A percentile compares a stretch with the other conserved stretches of the same genome.
Evolutionary conservation across 1,284 basidiomycete species (phyloP).

Genomic region (Tilletia indica): DNA sequence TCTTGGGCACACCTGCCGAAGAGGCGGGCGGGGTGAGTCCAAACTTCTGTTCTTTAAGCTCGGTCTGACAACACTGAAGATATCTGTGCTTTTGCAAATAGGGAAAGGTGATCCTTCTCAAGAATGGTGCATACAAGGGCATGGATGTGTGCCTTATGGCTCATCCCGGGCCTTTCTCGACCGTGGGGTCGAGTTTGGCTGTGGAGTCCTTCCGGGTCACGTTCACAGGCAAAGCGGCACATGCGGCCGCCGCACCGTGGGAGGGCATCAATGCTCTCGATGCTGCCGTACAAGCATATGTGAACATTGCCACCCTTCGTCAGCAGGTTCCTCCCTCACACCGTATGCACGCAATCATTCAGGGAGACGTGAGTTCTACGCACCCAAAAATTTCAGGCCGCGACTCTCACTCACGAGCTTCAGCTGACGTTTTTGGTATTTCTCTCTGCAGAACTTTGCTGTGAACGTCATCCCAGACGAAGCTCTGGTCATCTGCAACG

Average conservation of each 20-base stretch:
- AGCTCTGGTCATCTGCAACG: conserved; percentile 68
- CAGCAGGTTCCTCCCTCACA: conserved; percentile 69
- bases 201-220: conserved; percentile 35
- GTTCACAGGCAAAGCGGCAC: conserved; percentile 43
- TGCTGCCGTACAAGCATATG: conserved; percentile 77
- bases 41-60: background rate
- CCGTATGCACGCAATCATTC: conserved; percentile 58
- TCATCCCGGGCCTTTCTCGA: conserved; percentile 58
- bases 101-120: conserved; percentile 72
- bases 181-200: conserved; percentile 62
- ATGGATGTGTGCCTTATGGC: conserved; percentile 78
- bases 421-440: background rate
- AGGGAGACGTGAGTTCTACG: conserved; percentile 44
- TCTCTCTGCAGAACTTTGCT: conserved; percentile 17
- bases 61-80: conserved; percentile 59
- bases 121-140: conserved; percentile 70
- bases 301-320: conserved; percentile 69
- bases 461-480: conserved; percentile 74
- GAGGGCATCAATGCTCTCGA: conserved; percentile 80
- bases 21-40: conserved; percentile 59
- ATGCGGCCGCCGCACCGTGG: conserved; percentile 66
- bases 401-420: background rate
- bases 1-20: conserved; percentile 85
- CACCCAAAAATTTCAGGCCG: background rate
- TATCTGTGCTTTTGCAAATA: too few relatives aligned